These are phyloP conservation scores for Myxozyma vanderwaltii DNA, from an alignment of 805 yeast species.

Conservation along the genomic window DNA sequence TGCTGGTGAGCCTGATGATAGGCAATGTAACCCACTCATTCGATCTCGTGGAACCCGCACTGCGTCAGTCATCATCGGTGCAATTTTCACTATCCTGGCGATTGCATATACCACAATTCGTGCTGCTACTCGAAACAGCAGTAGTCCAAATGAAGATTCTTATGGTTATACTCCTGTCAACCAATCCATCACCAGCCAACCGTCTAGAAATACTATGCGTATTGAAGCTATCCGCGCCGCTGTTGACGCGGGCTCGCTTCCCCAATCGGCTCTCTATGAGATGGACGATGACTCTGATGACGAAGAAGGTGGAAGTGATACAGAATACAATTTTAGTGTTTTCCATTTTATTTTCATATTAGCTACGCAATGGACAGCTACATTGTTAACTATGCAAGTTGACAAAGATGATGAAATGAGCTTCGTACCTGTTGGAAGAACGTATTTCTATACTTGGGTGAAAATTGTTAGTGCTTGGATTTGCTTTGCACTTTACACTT, in stretches of 20 bases:
- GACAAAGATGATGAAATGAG: conserved; percentile 72
- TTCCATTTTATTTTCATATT: conserved; percentile 90
- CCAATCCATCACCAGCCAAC: conserved; percentile 46
- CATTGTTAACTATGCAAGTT: conserved; percentile 80
- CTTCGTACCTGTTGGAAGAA: conserved; percentile 94
- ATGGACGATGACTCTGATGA: conserved; percentile 47
- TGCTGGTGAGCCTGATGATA: conserved; percentile 95
- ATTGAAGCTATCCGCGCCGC: conserved; percentile 89
- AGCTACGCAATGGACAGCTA: conserved; percentile 97
- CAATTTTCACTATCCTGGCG: conserved; percentile 89
- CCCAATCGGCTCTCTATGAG: conserved; percentile 86
- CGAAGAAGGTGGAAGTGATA: conserved; percentile 58
- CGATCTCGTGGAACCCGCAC: conserved; percentile 90
- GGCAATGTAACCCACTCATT: conserved; percentile 84
- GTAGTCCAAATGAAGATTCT: conserved; percentile 39
- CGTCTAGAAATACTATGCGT: conserved; percentile 69
- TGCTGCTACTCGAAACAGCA: conserved; percentile 71
- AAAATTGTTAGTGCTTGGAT: conserved; percentile 91
- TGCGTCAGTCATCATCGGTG: conserved; percentile 83
- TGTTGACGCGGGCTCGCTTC: conserved; percentile 93
- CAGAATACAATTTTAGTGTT: conserved; percentile 76
- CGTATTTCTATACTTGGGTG: conserved; percentile 93
- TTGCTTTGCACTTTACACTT: conserved; percentile 79
- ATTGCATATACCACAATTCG: conserved; percentile 96
- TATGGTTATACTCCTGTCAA: conserved; percentile 26